Evolutionary conservation across 257 asterid genomes (phyloP).

Genomic region (Voacanga thouarsii): DNA sequence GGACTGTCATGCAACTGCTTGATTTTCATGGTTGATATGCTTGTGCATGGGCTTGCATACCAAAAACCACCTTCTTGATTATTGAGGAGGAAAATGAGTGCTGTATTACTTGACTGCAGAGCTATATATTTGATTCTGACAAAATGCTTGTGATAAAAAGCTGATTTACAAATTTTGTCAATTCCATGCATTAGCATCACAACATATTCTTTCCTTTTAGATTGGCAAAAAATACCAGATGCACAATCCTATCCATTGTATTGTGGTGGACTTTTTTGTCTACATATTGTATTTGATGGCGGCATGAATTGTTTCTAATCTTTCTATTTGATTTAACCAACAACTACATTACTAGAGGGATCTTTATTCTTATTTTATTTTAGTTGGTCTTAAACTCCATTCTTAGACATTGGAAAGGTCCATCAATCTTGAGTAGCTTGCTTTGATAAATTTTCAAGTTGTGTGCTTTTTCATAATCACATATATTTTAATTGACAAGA

Average conservation of each 20-base stretch:
- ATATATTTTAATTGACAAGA: not conserved
- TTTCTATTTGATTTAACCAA: not conserved
- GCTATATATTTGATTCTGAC: not conserved
- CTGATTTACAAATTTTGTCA: not conserved
- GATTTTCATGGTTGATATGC: conserved; percentile 1
- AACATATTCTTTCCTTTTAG: not conserved
- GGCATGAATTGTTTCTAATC: not conserved
- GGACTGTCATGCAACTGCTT: not conserved
- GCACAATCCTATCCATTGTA: not conserved
- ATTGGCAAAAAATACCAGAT: not conserved
- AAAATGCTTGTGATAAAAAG: conserved; percentile 1
- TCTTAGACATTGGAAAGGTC: not conserved
- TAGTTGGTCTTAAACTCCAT: not conserved
- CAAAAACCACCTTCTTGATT: not conserved
- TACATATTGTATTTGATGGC: not conserved
- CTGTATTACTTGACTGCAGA: not conserved
- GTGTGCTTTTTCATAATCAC: not conserved
- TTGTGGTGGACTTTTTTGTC: not conserved
- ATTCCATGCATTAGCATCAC: not conserved
- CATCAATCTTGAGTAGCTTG: not conserved
- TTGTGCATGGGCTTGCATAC: not conserved
- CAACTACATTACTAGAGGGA: not conserved
- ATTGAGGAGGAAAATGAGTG: not conserved
- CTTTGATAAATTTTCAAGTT: not conserved
- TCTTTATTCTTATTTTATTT: not conserved